A percentile compares a stretch with the other conserved stretches of the same genome.
Evolutionary conservation across 2,329 filamentous ascomycete species (phyloP).

Genomic region (Pseudomassariella vexata): DNA sequence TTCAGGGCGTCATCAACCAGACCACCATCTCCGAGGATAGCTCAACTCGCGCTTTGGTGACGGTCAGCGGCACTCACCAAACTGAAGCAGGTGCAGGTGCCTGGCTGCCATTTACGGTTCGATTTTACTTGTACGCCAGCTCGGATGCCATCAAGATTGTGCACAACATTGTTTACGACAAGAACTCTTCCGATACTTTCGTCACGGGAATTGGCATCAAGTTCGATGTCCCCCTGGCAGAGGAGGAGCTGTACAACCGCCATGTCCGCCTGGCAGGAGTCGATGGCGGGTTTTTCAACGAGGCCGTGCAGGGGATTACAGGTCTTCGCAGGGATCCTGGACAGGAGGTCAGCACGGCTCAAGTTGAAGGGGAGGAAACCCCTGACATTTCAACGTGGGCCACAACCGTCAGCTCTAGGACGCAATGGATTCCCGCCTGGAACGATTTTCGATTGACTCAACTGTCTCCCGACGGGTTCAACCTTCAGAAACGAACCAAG

Average conservation of each 20-base stretch:
- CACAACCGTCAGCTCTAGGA: slow-evolving; percentile 33
- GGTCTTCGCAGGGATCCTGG: slow-evolving; percentile 52
- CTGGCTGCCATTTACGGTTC: slow-evolving; percentile 49
- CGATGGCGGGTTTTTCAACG: slow-evolving; percentile 48
- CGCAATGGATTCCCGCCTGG: slow-evolving; percentile 55
- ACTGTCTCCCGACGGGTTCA: slow-evolving; percentile 55
- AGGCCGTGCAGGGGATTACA: slow-evolving; percentile 55
- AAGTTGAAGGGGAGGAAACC: slow-evolving; percentile 40
- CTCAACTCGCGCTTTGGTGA: slow-evolving; percentile 40
- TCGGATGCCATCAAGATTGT: slow-evolving; percentile 49
- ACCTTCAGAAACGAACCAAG: slow-evolving; percentile 54
- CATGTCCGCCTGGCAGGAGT: slow-evolving; percentile 52
- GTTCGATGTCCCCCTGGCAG: slow-evolving; percentile 48
- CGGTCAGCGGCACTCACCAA: slow-evolving; percentile 31
- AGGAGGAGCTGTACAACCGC: slow-evolving; percentile 52
- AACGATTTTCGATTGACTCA: slow-evolving; percentile 52
- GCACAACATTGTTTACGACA: slow-evolving; percentile 52
- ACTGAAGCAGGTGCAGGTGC: slow-evolving; percentile 24
- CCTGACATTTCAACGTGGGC: slow-evolving; percentile 41
- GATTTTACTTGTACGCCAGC: slow-evolving; percentile 54
- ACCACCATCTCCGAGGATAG: slow-evolving; percentile 39
- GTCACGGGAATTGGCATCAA: slow-evolving; percentile 48
- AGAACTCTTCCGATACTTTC: slow-evolving; percentile 41
- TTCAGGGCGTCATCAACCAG: slow-evolving; percentile 45
- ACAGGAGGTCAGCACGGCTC: slow-evolving; percentile 37